Evolutionary conservation across 2,329 filamentous ascomycete species (phyloP).

Genomic region (Ustilaginoidea virens): DNA sequence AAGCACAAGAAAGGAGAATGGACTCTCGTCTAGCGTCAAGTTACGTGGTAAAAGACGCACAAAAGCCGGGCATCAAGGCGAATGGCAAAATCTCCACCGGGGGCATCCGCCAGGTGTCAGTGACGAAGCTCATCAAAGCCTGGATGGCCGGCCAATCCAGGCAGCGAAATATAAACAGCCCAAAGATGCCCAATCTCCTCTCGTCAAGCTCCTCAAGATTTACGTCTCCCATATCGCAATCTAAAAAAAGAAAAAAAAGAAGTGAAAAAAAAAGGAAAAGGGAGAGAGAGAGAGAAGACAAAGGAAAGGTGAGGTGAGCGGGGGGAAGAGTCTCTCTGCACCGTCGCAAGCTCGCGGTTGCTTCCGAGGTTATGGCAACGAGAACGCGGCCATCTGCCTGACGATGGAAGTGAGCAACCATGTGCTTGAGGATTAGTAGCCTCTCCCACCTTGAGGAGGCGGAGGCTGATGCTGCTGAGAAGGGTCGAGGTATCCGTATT

Average conservation of each 20-base stretch:
- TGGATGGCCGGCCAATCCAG: constrained; percentile 4
- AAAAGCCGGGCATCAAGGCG: not conserved
- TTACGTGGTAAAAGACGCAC: constrained; percentile 1
- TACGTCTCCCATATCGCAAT: no score
- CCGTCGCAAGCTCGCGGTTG: no score
- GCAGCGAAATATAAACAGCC: not conserved
- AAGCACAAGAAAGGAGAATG: constrained; percentile 1
- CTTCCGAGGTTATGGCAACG: no score
- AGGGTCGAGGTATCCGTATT: constrained; percentile 26
- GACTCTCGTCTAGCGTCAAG: no score
- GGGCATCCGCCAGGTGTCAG: not conserved
- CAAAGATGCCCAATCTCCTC: no score
- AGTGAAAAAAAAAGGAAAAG: no score
- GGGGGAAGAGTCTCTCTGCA: no score
- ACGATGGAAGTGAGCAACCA: no score
- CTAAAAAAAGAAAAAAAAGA: no score
- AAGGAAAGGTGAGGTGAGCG: no score
- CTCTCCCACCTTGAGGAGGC: constrained; percentile 9
- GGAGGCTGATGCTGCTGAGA: constrained; percentile 10
- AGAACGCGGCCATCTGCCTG: no score
- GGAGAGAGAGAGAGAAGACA: no score
- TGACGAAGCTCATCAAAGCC: not conserved
- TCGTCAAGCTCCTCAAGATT: constrained; percentile 1
- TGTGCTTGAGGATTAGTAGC: constrained; percentile 10
- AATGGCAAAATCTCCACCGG: not conserved